phyloP scores from a whole-genome alignment of 2,329 filamentous ascomycete genomes.

The Aspergillus intermedius region DNA sequence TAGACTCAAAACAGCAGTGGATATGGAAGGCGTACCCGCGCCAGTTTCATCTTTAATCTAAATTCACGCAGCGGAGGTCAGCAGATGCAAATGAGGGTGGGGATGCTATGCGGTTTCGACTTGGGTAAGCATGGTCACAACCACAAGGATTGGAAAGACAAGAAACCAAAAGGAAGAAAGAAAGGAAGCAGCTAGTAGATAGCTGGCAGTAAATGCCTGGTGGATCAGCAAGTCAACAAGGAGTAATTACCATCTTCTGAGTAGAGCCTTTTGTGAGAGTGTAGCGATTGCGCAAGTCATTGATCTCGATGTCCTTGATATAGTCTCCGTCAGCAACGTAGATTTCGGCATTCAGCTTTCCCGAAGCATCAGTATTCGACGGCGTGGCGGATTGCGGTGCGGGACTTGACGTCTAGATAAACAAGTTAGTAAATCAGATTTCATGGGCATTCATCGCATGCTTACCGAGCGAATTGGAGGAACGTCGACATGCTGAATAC shows the following conservation, averaged over 20 bases:
- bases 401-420: slow-evolving; percentile 41
- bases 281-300: slow-evolving; percentile 94
- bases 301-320: slow-evolving; percentile 98
- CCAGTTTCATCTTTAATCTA: slow-evolving; percentile 99
- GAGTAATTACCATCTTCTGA: slow-evolving; percentile 98
- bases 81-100: slow-evolving; percentile 77
- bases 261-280: slow-evolving; percentile 93
- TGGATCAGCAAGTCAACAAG: slow-evolving; percentile 62
- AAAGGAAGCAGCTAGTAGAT: slow-evolving; percentile 29
- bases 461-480: slow-evolving; percentile 65
- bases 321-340: slow-evolving; percentile 96
- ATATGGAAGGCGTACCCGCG: slow-evolving; percentile 75
- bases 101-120: slow-evolving; percentile 54
- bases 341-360: slow-evolving; percentile 73
- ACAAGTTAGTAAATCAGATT: slow-evolving; percentile 8
- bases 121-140: slow-evolving; percentile 62
- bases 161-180: slow-evolving; percentile 26
- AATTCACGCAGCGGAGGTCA: slow-evolving; percentile 79
- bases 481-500: slow-evolving; percentile 83
- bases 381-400: slow-evolving; percentile 51
- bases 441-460: neutral
- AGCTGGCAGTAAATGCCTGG: slow-evolving; percentile 40
- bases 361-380: slow-evolving; percentile 40
- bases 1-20: slow-evolving; percentile 40
- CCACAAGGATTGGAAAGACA: slow-evolving; percentile 34